phyloP scores from a whole-genome alignment of 129 eudicot species.

The Solidago caesia region DNA sequence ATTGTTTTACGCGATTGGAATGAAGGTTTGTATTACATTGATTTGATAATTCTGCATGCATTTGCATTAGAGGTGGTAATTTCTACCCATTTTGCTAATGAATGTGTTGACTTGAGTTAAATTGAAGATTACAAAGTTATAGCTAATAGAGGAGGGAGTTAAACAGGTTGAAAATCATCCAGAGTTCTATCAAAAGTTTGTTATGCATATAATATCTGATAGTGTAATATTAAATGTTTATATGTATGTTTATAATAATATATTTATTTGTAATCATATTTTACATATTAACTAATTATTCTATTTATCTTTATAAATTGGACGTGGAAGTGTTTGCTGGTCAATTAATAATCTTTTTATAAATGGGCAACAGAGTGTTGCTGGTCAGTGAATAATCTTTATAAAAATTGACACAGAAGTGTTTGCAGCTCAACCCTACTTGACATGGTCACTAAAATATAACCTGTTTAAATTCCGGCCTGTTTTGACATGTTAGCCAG shows the following conservation, averaged over 20 bases:
- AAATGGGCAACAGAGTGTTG: no score
- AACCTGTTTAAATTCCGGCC: neutral
- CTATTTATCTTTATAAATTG: no score
- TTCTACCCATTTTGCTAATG: neutral
- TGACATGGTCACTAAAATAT: neutral
- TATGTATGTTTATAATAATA: no score
- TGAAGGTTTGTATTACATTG: conserved; percentile 51
- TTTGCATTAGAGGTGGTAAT: neutral
- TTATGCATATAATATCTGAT: no score
- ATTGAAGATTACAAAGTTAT: neutral
- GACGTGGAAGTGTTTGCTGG: no score
- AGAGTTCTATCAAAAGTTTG: no score
- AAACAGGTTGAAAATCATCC: no score
- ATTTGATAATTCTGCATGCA: neutral
- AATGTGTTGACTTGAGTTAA: neutral
- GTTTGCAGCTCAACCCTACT: neutral
- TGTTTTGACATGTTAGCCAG: neutral
- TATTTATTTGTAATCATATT: no score
- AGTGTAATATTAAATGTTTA: no score
- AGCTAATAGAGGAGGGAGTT: neutral
- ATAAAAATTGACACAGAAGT: neutral
- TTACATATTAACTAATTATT: no score
- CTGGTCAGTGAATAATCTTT: neutral
- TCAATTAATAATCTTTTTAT: no score
- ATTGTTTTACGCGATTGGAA: conserved; percentile 92